Evolutionary conservation across 768 basidiomycete genomes (phyloP), one percentile per base, ranked within the genome.

Genomic region (Russula sp.): DNA sequence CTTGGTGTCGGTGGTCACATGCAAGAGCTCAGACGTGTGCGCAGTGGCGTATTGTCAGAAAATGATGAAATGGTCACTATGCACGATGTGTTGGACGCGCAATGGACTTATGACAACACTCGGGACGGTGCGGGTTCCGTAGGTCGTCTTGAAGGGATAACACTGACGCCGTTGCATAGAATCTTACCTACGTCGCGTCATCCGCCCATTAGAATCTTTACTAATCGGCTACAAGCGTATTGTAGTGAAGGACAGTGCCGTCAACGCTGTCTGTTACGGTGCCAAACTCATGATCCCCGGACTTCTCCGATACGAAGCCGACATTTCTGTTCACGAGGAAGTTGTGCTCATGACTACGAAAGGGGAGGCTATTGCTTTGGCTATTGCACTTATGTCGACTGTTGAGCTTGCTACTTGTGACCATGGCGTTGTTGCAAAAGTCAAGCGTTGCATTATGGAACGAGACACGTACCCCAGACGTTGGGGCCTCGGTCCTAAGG

Each of bases 251-350:
- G 97, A 99, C 76, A 95, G 92, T 69, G 94, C 97, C 20, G 96
- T 99, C 71, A 99, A 98, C 71, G 97, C 97, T 55, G 92, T 99
- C 63, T 98, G 96, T 78, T 98, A 99, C 75, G 97, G 97, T 66
- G 97, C 97, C 61, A 98, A 98, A 75, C 87, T 99, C 71, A 99
- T 99, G 97, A 94, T 99, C 70, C 97, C 97, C 67, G 97, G 97
- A 74, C 82, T 99, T 49, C 81, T 99, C 59, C 91, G 97, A 70
- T 99, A 98, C 74, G 94, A 98, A 74, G 85, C 87, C 42, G 96
- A 97, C 72, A 98, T 98, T 68, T 85, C 92, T 66, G 76, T 97
- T 58, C 84, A 96, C 73, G 96, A 98, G 75, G 96, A 98, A 75
- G 88, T 98, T 45, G 95, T 98, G 49, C 77, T 98, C 66, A 98